Evolutionary conservation across 2,329 filamentous ascomycete genomes (phyloP), one percentile per base, ranked within the genome.

Genomic region (Fonsecaea pugnacius): DNA sequence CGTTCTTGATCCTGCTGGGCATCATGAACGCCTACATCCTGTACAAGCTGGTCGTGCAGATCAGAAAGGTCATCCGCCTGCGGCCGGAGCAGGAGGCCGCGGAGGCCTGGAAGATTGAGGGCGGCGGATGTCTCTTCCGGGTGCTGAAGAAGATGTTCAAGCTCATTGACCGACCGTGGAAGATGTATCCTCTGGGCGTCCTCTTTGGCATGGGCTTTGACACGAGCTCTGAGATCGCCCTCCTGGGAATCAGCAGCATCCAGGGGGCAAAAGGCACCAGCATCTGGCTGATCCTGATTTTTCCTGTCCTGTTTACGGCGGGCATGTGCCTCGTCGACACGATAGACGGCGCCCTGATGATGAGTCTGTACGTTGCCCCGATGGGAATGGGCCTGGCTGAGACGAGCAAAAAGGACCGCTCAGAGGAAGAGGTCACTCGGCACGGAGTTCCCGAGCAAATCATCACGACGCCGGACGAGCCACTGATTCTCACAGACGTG

Each of bases 261-360:
- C 90, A 97, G 72, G 93, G 90, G 0, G 88, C 92, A 0, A 84
- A 90, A 66, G 94, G 94, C 1, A 97, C 92, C 0, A 91, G 88
- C 35, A 89, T 98, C 65, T 99, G 95, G 95, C 80, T 97, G 14
- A 98, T 98, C 65, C 77, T 98, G 35, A 89, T 99, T 58, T 96
- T 97, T 64, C 95, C 95, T 0, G 76, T 94, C 1, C 80, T 98
- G 0, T 98, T 98, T 73, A 97, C 94, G 89, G 91, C 90, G 0
- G 95, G 92, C 64, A 98, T 99, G 95, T 97, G 93, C 75, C 83
- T 98, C 24, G 82, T 98, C 5, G 95, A 98, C 77, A 97, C 93
- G 0, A 90, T 89, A 0, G 95, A 98, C 72, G 94, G 94, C 27
- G 94, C 94, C 1, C 83, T 97, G 21, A 98, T 98, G 93, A 93